These are phyloP conservation scores for Stemphylium lycopersici DNA, from an alignment of 2,329 filamentous ascomycete species.

Conservation along the genomic window DNA sequence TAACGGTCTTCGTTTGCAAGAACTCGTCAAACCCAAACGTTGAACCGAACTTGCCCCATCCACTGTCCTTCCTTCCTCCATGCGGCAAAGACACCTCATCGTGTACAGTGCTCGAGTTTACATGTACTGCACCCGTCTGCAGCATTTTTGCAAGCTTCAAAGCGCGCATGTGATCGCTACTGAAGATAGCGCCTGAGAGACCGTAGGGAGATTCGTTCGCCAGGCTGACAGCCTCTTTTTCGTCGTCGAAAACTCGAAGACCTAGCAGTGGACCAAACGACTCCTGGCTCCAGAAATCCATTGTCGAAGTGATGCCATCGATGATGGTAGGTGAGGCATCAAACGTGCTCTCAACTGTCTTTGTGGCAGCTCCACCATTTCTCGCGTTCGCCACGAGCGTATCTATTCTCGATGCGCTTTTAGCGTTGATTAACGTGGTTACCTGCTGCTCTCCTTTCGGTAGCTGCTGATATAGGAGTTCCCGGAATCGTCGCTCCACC, in stretches of 20 bases:
- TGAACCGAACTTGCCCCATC: constrained; percentile 21
- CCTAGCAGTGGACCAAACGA: constrained; percentile 20
- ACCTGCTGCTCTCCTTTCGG: too few relatives aligned
- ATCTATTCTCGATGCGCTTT: too few relatives aligned
- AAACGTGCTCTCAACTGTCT: constrained; percentile 5
- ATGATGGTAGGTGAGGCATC: constrained; percentile 42
- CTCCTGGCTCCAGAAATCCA: constrained; percentile 11
- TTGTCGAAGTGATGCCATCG: constrained; percentile 8
- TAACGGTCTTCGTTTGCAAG: neutral
- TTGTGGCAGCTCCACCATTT: too few relatives aligned
- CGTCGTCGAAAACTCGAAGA: constrained; percentile 9
- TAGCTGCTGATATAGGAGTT: too few relatives aligned
- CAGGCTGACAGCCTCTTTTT: constrained; percentile 19
- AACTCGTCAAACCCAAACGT: neutral
- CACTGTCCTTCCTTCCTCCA: constrained; percentile 19
- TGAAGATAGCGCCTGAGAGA: constrained; percentile 22
- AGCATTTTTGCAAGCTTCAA: constrained; percentile 20
- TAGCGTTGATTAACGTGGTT: too few relatives aligned
- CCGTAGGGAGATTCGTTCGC: constrained; percentile 20
- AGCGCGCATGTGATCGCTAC: constrained; percentile 10
- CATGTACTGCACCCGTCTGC: constrained; percentile 24
- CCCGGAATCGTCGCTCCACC: neutral
- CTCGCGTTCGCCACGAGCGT: too few relatives aligned
- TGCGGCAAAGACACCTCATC: constrained; percentile 22
- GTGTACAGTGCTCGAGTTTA: constrained; percentile 27